Evolutionary conservation across 352 stramenopile species (phyloP), one percentile per base, ranked within the genome.

Genomic region (Globisporangium okanoganense): DNA sequence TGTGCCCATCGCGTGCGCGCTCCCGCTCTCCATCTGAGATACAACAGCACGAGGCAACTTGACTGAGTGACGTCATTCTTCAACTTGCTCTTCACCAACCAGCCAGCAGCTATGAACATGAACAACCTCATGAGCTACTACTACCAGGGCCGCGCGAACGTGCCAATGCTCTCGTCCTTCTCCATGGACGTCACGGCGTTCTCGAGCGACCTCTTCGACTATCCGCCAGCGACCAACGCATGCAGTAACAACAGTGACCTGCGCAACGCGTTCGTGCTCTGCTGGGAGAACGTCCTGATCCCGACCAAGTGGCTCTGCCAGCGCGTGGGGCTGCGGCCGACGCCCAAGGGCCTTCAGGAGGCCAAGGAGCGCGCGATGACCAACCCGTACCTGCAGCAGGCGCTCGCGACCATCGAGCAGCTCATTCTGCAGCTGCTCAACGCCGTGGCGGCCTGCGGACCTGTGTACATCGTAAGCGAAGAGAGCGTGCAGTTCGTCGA

Each of bases 381-480:
- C 5, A 71, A 70, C 45, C 76, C 72, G 20, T 76, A 83, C 50
- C 58, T 85, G 10, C 70, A 82, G 29, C 64, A 78, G 35, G 65
- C 74, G 48, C 64, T 89, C n/a, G 77, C 76, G n/a, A 61, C 72
- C 14, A 70, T 89, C 36, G 79, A 89, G 62, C 77, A 89, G 62
- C 61, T 73, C 44, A 67, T 82, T 13, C 64, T 87, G 29, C 68
- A 83, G 25, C 57, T 89, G 24, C 69, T 89, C 49, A 86, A 65
- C 9, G 67, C 72, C 5, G 64, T 86, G 20, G 82, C 79, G 3
- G 60, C 53, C 9, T 72, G 72, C 22, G 79, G 79, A 0, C 79
- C 79, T 12, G 72, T 89, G 22, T 89, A 82, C 55, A 87, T 89
- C 22, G 71, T 87, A 6, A 87, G 79, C 43, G 78, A 89, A 40